phyloP scores from a whole-genome alignment of 495 filamentous ascomycete species.

The Aspergillus conjunctus region DNA sequence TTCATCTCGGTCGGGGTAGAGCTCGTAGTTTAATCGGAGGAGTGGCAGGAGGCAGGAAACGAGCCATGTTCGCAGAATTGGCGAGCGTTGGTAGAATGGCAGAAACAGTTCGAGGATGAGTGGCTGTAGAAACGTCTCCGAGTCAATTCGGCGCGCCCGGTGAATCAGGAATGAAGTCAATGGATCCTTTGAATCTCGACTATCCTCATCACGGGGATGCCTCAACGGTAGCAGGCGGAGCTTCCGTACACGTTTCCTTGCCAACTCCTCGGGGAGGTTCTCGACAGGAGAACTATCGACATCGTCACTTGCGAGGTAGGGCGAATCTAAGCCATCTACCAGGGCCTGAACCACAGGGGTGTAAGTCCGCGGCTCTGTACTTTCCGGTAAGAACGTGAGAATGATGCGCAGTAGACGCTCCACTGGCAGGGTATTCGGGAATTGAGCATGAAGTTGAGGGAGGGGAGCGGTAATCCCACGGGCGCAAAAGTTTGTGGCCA shows the following conservation, averaged over 20 bases:
- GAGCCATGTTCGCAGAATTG: slow-evolving; percentile 70
- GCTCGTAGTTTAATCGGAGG: slow-evolving; percentile 80
- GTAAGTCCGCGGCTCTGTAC: slow-evolving; percentile 65
- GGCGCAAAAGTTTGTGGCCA: slow-evolving; percentile 50
- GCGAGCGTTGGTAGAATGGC: slow-evolving; percentile 72
- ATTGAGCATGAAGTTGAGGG: slow-evolving; percentile 59
- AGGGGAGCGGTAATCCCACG: slow-evolving; percentile 63
- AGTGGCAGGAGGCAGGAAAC: slow-evolving; percentile 78
- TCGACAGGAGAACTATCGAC: slow-evolving; percentile 64
- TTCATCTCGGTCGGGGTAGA: slow-evolving; percentile 63
- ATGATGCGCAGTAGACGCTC: slow-evolving; percentile 77
- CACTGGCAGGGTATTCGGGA: slow-evolving; percentile 59
- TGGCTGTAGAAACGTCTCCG: slow-evolving; percentile 73
- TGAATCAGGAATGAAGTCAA: slow-evolving; percentile 74
- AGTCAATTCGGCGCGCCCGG: slow-evolving; percentile 74
- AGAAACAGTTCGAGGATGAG: slow-evolving; percentile 70
- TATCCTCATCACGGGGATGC: slow-evolving; percentile 48
- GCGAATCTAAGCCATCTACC: slow-evolving; percentile 39
- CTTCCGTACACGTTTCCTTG: slow-evolving; percentile 68
- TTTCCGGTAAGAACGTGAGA: slow-evolving; percentile 84
- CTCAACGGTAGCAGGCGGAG: slow-evolving; percentile 66
- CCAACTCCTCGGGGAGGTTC: slow-evolving; percentile 63
- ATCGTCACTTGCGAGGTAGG: slow-evolving; percentile 28
- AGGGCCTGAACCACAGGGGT: slow-evolving; percentile 60
- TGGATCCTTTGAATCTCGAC: slow-evolving; percentile 51